Percentiles rank a stretch among this genome's conserved stretches.
phyloP scores from a whole-genome alignment of 2,329 filamentous ascomycete genomes.

The Hypocrella siamensis region DNA sequence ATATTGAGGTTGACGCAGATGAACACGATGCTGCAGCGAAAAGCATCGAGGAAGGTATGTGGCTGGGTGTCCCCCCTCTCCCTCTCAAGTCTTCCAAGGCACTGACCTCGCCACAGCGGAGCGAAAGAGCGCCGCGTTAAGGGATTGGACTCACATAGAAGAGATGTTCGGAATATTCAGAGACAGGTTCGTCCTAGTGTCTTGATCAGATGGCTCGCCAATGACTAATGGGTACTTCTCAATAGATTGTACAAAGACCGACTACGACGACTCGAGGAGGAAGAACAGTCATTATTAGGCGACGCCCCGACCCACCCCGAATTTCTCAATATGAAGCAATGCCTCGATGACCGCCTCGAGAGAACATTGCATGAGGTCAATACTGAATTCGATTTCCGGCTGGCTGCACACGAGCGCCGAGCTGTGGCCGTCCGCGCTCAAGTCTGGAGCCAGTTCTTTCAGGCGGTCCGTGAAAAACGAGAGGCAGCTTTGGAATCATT shows the following conservation, averaged over 20 bases:
- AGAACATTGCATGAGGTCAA: slow-evolving; percentile 66
- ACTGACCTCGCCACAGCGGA: slow-evolving; percentile 37
- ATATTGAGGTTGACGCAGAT: slow-evolving; percentile 30
- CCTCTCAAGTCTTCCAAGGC: not conserved
- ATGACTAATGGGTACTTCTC: not conserved
- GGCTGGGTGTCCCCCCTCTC: slow-evolving; percentile 1
- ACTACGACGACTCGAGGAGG: slow-evolving; percentile 61
- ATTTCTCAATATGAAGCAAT: slow-evolving; percentile 78
- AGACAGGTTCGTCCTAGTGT: slow-evolving; percentile 42
- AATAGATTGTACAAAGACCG: slow-evolving; percentile 74
- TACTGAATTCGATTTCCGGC: slow-evolving; percentile 56
- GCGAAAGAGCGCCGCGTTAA: slow-evolving; percentile 65
- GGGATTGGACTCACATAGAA: slow-evolving; percentile 66
- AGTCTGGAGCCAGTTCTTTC: slow-evolving; percentile 80
- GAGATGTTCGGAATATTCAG: slow-evolving; percentile 77
- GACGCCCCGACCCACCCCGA: slow-evolving; percentile 69
- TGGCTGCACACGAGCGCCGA: slow-evolving; percentile 56
- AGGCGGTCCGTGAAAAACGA: slow-evolving; percentile 67
- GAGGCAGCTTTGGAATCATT: slow-evolving; percentile 67
- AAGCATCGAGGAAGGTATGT: slow-evolving; percentile 51
- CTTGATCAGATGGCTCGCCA: too few relatives aligned
- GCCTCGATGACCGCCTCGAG: slow-evolving; percentile 66
- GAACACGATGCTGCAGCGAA: slow-evolving; percentile 41
- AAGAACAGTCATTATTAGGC: slow-evolving; percentile 45
- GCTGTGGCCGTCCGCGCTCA: slow-evolving; percentile 73